Evolutionary conservation across 345 rosid species (phyloP), one percentile per base, ranked within the genome.

Genomic region (Hibiscus mutabilis): DNA sequence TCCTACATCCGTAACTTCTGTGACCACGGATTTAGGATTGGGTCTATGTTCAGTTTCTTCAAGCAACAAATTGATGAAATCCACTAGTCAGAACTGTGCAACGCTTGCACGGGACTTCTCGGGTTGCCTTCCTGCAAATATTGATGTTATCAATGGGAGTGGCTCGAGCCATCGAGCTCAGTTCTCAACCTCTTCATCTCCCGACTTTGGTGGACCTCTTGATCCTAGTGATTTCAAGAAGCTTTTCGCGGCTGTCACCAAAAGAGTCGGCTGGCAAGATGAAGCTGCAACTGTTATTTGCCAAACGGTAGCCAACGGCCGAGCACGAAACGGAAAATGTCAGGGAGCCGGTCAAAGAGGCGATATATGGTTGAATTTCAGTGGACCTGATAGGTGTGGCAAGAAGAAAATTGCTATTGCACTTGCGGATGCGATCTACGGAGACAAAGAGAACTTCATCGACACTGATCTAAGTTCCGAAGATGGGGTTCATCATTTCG

Each of bases 291-390:
- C 75, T 44, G 68, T 79, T 59, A 81, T 91, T 22, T 78, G 91
- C 68, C 72, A 75, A 63, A 73, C 78, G 0, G 66, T 88, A 64
- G 29, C 76, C 51, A 69, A 33, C 9, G 21, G 77, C 74, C 76
- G 70, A 68, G 47, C 73, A 53, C 71, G 78, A 76, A 77, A 67
- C 12, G 74, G 63, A 29, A 79, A 61, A 29, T 64, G 37, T 33
- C 70, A 40, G 3, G 74, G 56, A 61, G 74, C 42, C 15, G 37
- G 78, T 31, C 66, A 76, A 44, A 80, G 92, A 73, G 81, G 88
- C 52, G 91, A 88, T 74, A 69, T 87, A 47, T 91, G 97, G 94
- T 74, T 91, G 52, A 82, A 81, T 77, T 86, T 91, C 71, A 78
- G 78, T 10, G 97, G 97, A 13, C 80, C 84, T 5, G 92, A 91